A percentile compares a stretch with the other conserved stretches of the same genome.
Evolutionary conservation across 2,329 filamentous ascomycete species (phyloP).

Genomic region (Pseudodiploospora longispora): DNA sequence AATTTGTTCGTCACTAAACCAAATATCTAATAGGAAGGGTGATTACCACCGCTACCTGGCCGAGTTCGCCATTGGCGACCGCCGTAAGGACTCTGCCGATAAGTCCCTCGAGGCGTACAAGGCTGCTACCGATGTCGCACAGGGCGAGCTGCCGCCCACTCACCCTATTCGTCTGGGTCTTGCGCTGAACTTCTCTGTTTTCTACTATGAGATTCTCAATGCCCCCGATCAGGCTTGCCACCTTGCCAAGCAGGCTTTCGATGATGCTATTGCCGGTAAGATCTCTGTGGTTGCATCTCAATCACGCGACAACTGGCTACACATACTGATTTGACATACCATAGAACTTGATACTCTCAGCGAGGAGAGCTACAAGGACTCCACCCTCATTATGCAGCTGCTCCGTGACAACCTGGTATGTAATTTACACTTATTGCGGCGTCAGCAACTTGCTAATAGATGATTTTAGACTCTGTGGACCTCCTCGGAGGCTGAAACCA

Average conservation of each 20-base stretch:
- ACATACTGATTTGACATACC: not conserved
- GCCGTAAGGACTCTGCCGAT: slow-evolving; percentile 85
- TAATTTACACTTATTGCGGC: slow-evolving; percentile 8
- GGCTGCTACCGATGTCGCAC: slow-evolving; percentile 89
- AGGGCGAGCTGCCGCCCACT: slow-evolving; percentile 93
- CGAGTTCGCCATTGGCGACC: slow-evolving; percentile 90
- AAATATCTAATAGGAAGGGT: slow-evolving; percentile 68
- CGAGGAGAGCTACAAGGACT: slow-evolving; percentile 99
- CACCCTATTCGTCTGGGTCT: slow-evolving; percentile 97
- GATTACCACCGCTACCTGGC: slow-evolving; percentile 99
- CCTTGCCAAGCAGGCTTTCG: slow-evolving; percentile 97
- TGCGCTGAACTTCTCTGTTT: slow-evolving; percentile 97
- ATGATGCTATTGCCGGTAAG: slow-evolving; percentile 82
- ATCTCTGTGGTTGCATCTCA: slow-evolving; percentile 10
- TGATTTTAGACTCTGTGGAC: slow-evolving; percentile 84
- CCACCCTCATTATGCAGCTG: slow-evolving; percentile 97
- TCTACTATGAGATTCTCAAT: slow-evolving; percentile 99
- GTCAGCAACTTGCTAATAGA: slow-evolving; percentile 19
- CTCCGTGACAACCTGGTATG: slow-evolving; percentile 90
- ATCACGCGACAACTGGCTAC: not conserved
- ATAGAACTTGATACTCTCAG: slow-evolving; percentile 90
- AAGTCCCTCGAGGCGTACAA: slow-evolving; percentile 97
- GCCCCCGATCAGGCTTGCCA: slow-evolving; percentile 97
- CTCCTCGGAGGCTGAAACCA: slow-evolving; percentile 90
- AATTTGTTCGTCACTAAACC: not conserved